Conservation (phyloP, 2,329 filamentous ascomycete species). For the Fusarium redolens region DNA sequence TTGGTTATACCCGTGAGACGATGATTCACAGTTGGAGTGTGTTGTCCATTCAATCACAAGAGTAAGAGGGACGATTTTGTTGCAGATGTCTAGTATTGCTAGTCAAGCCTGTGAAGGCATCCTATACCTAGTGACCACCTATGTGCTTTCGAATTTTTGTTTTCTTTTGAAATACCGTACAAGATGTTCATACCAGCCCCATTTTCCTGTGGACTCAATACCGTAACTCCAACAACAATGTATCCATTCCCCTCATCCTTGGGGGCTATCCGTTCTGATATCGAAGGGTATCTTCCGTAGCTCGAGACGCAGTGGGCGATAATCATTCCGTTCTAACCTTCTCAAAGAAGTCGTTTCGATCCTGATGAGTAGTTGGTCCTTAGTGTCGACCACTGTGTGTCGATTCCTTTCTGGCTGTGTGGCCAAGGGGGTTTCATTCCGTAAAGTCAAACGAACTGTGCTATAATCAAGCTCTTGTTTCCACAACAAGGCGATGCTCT, state of each 20-base stretch:
- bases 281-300: background rate
- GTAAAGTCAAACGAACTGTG: background rate
- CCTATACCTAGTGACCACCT: background rate
- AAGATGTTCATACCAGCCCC: background rate
- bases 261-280: background rate
- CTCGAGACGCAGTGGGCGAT: background rate
- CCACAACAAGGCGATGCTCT: background rate
- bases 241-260: background rate
- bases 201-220: background rate
- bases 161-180: background rate
- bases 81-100: background rate
- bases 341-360: background rate
- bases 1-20: background rate
- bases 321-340: background rate
- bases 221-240: background rate
- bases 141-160: constrained; percentile 1
- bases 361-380: background rate
- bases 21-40: background rate
- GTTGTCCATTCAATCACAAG: background rate
- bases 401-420: background rate
- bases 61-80: background rate
- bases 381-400: background rate
- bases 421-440: background rate
- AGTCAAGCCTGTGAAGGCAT: background rate
- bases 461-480: background rate